A percentile compares a stretch with the other conserved stretches of the same genome.
Conservation (phyloP, 2,329 filamentous ascomycete genomes). For the Cladophialophora chaetospira region DNA sequence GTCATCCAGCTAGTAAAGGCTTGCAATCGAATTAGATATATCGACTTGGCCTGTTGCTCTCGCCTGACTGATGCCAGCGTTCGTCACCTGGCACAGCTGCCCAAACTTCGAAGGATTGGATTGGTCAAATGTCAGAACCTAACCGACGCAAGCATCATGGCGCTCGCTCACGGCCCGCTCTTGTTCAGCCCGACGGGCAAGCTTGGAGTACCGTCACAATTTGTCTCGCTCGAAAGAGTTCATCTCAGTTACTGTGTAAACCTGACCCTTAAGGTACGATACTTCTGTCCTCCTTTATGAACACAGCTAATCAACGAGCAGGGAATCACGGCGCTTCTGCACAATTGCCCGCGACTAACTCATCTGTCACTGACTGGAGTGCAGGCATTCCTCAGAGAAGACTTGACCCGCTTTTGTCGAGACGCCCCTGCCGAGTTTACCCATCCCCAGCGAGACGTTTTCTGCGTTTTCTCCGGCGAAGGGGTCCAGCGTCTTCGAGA, state of each 20-base stretch:
- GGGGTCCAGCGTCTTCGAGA: slow-evolving; percentile 77
- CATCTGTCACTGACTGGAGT: slow-evolving; percentile 95
- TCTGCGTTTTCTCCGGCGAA: slow-evolving; percentile 92
- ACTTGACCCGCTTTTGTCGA: slow-evolving; percentile 82
- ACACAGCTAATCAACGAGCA: slow-evolving; percentile 43
- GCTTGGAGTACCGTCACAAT: slow-evolving; percentile 29
- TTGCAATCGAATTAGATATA: slow-evolving; percentile 95
- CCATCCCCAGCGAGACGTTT: slow-evolving; percentile 89
- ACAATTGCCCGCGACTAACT: slow-evolving; percentile 87
- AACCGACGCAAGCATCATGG: slow-evolving; percentile 84
- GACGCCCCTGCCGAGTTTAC: slow-evolving; percentile 90
- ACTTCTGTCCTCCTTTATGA: not conserved
- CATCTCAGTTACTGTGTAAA: slow-evolving; percentile 94
- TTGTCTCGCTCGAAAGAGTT: slow-evolving; percentile 73
- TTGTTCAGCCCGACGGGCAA: slow-evolving; percentile 40
- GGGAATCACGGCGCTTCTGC: slow-evolving; percentile 88
- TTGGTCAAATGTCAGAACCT: slow-evolving; percentile 91
- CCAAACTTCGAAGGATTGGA: slow-evolving; percentile 92
- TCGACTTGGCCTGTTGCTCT: slow-evolving; percentile 92
- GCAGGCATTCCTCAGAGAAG: slow-evolving; percentile 81
- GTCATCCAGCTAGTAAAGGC: slow-evolving; percentile 79
- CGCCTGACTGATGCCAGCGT: slow-evolving; percentile 87
- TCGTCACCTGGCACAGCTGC: slow-evolving; percentile 77
- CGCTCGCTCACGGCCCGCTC: slow-evolving; percentile 70
- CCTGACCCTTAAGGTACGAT: slow-evolving; percentile 74